Base-by-base conservation (phyloP, 305 asterid species). In the Fraxinus sp. region DNA sequence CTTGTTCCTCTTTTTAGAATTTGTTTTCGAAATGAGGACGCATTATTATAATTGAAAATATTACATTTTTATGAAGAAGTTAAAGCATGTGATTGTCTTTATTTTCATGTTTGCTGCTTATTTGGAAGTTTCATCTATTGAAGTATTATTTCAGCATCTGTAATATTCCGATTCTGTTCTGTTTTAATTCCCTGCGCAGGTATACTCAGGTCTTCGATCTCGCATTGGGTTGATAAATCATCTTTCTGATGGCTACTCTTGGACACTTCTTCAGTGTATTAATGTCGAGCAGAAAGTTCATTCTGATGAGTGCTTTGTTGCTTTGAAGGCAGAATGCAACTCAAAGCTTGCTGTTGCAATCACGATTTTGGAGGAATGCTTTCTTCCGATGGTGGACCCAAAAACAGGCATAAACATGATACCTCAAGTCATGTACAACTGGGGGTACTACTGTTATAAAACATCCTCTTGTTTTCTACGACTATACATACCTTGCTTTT, bases 371-470 rank as follows among this genome's bases (percentile, higher is more conserved):
- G 94, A 92, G 86, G 92, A 92, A 52, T 88, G 93, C 85, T 90
- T 92, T 88, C 87, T 87, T 33, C 89, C 91, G 35, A 92, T 92
- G 96, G 94, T 91, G 87, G 96, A 90, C 41, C 75, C 89, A 62
- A 94, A 92, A 88, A 95, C 99, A 39, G 98, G 97, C 87, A 91
- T 95, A 80, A 95, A 95, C 88, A 94, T 95, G 99, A 91, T 95
- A 82, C 95, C 99, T 81, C 99, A 95, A 88, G 97, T 94, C 46
- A 90, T 95, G 41, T 95, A 93, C 89, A 95, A 92, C 89, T 90
- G 97, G 98, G 97, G 97, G 99, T 97, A 82, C 97, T 90, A 77
- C 77, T 78, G 81, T 59, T 82, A 33, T 80, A 76, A 80, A 24
- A 30, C 64, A 57, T 82, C 79, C 79, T 49, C 78, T 55, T 55